Conservation (phyloP, 805 yeast species). For the Candida coleopterorum region DNA sequence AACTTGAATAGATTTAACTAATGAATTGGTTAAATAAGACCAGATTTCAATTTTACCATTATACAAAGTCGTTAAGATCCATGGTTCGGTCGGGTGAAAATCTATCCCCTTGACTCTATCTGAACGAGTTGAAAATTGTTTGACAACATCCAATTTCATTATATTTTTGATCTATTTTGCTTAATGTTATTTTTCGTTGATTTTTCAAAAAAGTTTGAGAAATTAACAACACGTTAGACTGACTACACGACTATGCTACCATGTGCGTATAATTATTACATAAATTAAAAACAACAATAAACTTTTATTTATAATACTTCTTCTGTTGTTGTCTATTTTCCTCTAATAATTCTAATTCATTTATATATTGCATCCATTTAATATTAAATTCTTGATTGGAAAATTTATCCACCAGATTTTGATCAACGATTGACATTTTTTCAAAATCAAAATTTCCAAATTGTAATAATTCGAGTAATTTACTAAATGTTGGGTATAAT, state of each 20-base stretch:
- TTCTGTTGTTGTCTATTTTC: constrained; percentile 23
- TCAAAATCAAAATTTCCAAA: constrained; percentile 42
- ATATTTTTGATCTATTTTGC: background rate
- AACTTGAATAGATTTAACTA: constrained; percentile 87
- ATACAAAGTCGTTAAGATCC: constrained; percentile 89
- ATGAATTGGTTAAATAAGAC: constrained; percentile 82
- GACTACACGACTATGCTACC: constrained; percentile 5
- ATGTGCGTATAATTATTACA: background rate
- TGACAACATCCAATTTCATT: constrained; percentile 49
- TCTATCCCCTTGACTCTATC: constrained; percentile 98
- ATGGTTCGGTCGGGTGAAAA: constrained; percentile 96
- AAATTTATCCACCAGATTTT: constrained; percentile 47
- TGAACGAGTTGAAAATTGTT: constrained; percentile 83
- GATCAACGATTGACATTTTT: constrained; percentile 43
- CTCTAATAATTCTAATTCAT: constrained; percentile 19
- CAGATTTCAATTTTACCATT: constrained; percentile 90
- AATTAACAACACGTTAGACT: constrained; percentile 2
- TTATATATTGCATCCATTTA: constrained; percentile 43
- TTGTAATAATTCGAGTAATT: constrained; percentile 30
- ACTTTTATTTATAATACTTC: constrained; percentile 25
- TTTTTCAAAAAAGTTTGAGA: constrained; percentile 2
- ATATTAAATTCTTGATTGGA: constrained; percentile 54
- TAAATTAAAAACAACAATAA: too few relatives aligned
- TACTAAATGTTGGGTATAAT: constrained; percentile 4
- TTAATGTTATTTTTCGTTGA: constrained; percentile 3